A percentile compares a stretch with the other conserved stretches of the same genome.
These are phyloP conservation scores for Tricholoma hemisulphureum DNA, from an alignment of 768 basidiomycete species.

Conservation along the genomic window DNA sequence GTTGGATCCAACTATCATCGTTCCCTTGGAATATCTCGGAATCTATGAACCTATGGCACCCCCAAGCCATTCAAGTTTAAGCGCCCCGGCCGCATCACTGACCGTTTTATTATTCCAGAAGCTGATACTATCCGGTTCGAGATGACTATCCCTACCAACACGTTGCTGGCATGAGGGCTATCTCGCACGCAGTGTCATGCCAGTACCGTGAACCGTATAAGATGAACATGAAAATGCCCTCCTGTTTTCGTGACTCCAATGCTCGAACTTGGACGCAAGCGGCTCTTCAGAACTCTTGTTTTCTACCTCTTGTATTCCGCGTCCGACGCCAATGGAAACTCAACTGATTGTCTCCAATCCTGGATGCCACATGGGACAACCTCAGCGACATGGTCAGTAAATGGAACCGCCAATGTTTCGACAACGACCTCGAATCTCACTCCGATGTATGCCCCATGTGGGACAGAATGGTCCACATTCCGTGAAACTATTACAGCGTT, in stretches of 20 bases:
- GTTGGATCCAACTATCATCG: no score
- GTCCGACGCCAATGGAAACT: not conserved
- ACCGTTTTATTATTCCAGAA: no score
- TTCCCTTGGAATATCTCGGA: no score
- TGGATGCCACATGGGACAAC: slow-evolving; percentile 16
- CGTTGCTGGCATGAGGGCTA: not conserved
- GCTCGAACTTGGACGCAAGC: not conserved
- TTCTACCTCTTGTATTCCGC: not conserved
- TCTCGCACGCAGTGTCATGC: not conserved
- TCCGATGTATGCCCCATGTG: slow-evolving; percentile 22
- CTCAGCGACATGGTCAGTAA: slow-evolving; percentile 7
- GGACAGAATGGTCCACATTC: slow-evolving; percentile 18
- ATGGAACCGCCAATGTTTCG: slow-evolving; percentile 9
- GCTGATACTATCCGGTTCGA: not conserved
- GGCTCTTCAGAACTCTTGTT: not conserved
- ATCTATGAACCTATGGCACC: no score
- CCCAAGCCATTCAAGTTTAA: no score
- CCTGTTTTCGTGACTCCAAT: not conserved
- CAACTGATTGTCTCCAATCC: slow-evolving; percentile 5
- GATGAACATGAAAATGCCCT: not conserved
- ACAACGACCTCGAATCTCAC: slow-evolving; percentile 15
- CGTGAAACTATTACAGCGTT: slow-evolving; percentile 21
- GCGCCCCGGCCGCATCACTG: no score
- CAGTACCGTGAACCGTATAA: not conserved
- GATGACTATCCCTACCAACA: not conserved